Evolutionary conservation across 352 stramenopile genomes (phyloP), one percentile per base, ranked within the genome.

Genomic region (Phytophthora quininea): DNA sequence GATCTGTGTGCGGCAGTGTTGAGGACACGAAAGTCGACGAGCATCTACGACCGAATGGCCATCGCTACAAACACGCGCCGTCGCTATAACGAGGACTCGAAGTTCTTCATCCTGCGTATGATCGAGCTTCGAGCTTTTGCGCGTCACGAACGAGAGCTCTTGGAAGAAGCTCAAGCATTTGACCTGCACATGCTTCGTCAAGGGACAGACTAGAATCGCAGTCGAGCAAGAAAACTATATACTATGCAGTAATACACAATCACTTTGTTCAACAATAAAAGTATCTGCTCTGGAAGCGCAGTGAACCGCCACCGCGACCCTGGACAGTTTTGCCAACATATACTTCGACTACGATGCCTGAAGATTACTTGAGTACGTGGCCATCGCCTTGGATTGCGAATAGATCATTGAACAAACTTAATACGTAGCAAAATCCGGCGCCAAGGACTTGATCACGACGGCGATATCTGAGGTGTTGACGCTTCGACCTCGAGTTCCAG

Each of bases 41-140:
- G 54, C 7, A 27, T 70, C 9, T 38, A 49, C 3, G 57, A 75
- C 38, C 71, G 77, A 4, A 35, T 73, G 58, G 31, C 32, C 0
- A 53, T 73, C 7, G 74, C 60, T 4, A 62, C 62, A 5, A 61
- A 67, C 3, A 66, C 56, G 0, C 71, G 67, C n/a, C 61, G 69
- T 10, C 73, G 71, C 52, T 87, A 82, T 53, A 73, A 85, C 40
- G 68, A 73, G 15, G 75, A 89, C 60, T 70, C 74, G 1, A 76
- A 80, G 55, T 75, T 84, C 49, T 89, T 89, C 43, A 59, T 67
- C 8, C 48, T 49, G 4, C 54, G 40, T 2, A 89, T 89, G 78
- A 33, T 68, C 3, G 50, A 76, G 43, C 62, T 88, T 3, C 56
- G 64, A 30, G 56, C 35, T 12, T 74, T 71, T 14, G 55, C 59